Conservation (phyloP, 768 basidiomycete species). For the Cystobasidiopsis lactophilus region DNA sequence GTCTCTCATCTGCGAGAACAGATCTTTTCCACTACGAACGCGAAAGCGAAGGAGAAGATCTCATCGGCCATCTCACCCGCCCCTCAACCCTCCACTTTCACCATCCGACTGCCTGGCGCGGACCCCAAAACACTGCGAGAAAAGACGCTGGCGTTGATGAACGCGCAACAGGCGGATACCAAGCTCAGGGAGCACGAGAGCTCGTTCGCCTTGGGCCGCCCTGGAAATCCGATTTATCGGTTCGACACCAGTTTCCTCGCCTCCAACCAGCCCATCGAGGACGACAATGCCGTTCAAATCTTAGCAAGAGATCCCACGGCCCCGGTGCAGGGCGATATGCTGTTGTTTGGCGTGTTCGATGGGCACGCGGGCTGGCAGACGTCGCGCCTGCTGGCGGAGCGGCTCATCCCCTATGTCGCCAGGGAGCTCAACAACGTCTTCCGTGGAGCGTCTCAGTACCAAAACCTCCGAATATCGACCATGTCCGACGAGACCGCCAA, state of each 20-base stretch:
- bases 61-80: no score
- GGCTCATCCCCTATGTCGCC: conserved; percentile 62
- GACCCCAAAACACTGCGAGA: no score
- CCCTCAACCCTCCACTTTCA: no score
- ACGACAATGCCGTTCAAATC: conserved; percentile 31
- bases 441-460: conserved; percentile 22
- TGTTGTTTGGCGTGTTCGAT: conserved; percentile 11
- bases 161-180: conserved; percentile 7
- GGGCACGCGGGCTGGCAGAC: conserved; percentile 66
- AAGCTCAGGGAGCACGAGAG: conserved; percentile 17
- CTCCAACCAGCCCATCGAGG: conserved; percentile 81
- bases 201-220: conserved; percentile 12
- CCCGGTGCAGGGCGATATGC: conserved; percentile 5
- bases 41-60: no score
- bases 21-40: no score
- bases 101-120: no score
- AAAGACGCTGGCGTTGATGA: conserved; percentile 14
- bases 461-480: conserved; percentile 8
- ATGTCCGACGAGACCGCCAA: not conserved
- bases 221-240: conserved; percentile 13
- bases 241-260: conserved; percentile 57
- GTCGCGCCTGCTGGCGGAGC: conserved; percentile 55
- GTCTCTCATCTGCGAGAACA: no score
- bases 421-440: conserved; percentile 37
- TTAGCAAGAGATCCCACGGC: conserved; percentile 12